These are phyloP conservation scores for Sclerotiophoma versabilis DNA, from an alignment of 2,329 filamentous ascomycete genomes.

Conservation along the genomic window DNA sequence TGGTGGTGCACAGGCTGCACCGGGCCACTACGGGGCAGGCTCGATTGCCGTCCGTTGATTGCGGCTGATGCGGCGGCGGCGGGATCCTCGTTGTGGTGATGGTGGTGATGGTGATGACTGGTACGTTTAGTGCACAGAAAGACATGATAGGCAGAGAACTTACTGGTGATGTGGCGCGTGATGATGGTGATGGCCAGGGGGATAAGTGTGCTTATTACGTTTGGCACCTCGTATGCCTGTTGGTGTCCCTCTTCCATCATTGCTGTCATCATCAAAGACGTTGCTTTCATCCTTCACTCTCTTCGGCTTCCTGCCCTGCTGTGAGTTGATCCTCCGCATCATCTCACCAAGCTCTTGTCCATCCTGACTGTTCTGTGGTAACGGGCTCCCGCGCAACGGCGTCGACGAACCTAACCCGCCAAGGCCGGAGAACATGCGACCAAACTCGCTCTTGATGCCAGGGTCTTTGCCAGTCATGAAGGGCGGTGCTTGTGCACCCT, in stretches of 20 bases:
- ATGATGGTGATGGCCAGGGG: conserved; percentile 67
- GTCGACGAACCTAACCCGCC: conserved; percentile 69
- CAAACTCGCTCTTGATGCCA: conserved; percentile 93
- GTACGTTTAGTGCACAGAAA: conserved; percentile 51
- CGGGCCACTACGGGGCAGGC: conserved; percentile 41
- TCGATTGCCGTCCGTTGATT: conserved; percentile 35
- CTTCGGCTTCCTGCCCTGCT: conserved; percentile 52
- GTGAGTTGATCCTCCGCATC: conserved; percentile 47
- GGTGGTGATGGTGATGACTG: conserved; percentile 65
- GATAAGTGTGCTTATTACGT: conserved; percentile 58
- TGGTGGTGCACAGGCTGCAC: conserved; percentile 44
- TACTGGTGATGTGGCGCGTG: conserved; percentile 60
- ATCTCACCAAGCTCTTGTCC: conserved; percentile 41
- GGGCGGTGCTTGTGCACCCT: conserved; percentile 84
- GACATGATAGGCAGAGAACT: conserved; percentile 30
- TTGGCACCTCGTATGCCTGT: conserved; percentile 72
- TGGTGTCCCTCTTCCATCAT: conserved; percentile 68
- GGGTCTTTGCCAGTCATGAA: conserved; percentile 82
- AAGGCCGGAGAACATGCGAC: conserved; percentile 94
- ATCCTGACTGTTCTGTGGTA: conserved; percentile 43
- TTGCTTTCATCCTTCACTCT: conserved; percentile 80
- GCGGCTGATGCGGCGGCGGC: conserved; percentile 25
- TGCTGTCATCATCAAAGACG: conserved; percentile 70
- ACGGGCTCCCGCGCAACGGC: conserved; percentile 61
- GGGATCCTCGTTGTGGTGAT: conserved; percentile 60